Percentiles rank a stretch among this genome's conserved stretches.
phyloP scores from a whole-genome alignment of 345 rosid species.

The Corchorus olitorius region DNA sequence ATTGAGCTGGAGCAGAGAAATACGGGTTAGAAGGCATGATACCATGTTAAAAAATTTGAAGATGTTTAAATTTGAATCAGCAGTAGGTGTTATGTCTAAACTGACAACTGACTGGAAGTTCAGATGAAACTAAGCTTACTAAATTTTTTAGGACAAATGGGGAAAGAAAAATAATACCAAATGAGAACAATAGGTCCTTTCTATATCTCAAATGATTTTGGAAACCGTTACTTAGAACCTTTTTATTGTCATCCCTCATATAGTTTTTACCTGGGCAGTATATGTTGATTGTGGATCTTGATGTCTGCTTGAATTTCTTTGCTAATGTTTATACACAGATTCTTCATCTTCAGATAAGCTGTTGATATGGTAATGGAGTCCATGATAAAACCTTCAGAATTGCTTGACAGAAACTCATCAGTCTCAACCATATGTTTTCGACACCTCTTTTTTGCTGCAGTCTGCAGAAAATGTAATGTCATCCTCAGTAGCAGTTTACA shows the following conservation, averaged over 20 bases:
- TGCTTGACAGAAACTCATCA: slow-evolving; percentile 78
- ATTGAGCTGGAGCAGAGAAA: slow-evolving; percentile 63
- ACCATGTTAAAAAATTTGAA: background rate
- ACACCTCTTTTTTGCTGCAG: slow-evolving; percentile 81
- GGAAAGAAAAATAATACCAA: background rate
- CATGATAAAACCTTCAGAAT: slow-evolving; percentile 65
- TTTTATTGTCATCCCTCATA: background rate
- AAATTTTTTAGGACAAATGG: slow-evolving; percentile 7
- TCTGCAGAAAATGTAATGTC: slow-evolving; percentile 37
- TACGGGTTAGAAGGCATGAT: background rate
- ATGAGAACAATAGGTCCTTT: background rate
- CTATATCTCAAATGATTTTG: background rate
- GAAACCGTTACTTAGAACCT: background rate
- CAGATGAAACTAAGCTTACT: background rate
- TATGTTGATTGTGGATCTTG: slow-evolving; percentile 82
- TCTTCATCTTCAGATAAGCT: slow-evolving; percentile 86
- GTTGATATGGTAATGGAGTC: slow-evolving; percentile 75
- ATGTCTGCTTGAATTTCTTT: slow-evolving; percentile 79
- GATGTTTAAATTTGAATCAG: background rate
- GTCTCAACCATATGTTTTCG: slow-evolving; percentile 81
- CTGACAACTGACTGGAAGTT: background rate
- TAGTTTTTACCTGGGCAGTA: slow-evolving; percentile 74
- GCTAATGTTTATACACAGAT: slow-evolving; percentile 60
- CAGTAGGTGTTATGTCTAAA: background rate
- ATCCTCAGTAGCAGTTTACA: background rate